Evolutionary conservation across 306 rosid species (phyloP), one percentile per base, ranked within the genome.

Genomic region (Quercus aquifolioides): DNA sequence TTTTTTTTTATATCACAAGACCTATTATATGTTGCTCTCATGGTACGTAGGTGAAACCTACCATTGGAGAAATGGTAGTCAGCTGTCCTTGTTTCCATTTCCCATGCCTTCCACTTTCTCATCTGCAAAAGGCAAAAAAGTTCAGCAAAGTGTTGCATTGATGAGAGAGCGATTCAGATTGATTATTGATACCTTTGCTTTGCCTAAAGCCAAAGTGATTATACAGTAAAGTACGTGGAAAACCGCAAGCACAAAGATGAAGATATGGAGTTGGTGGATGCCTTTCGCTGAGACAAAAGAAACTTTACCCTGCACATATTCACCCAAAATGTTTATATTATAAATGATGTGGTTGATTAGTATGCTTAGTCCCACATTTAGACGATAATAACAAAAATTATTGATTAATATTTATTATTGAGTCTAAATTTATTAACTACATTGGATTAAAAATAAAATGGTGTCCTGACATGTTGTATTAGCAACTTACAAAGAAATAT

Each of bases 21-120:
- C 46, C 46, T 7, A 38, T 38, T 38, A 38, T 38, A 18, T 15
- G 71, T 49, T 3, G 54, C 54, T 49, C 54, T 13, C 54, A 49
- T 49, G 54, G 54, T 49, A 49, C 54, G 54, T 49, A 49, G 13
- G 54, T 49, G 54, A 49, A 49, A 49, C 89, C 79, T 28, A 94
- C 98, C 98, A 26, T 94, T 90, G 35, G 94, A 83, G 76, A 90
- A 94, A 71, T 92, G 97, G 71, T 94, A 92, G 71, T 89, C 93
- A 0, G 64, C 75, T 11, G 97, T 94, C 76, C 79, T 89, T 9
- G 97, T 92, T 76, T 92, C 96, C 77, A 83, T 89, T 85, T 94
- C 98, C 98, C 98, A 94, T 58, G 85, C 68, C 72, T 89, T 94
- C 98, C 98, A 94, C 28, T 91, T 87, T 81, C 89, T 81, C 98